Conservation (phyloP, 805 yeast species). For the Spathaspora arborariae region DNA sequence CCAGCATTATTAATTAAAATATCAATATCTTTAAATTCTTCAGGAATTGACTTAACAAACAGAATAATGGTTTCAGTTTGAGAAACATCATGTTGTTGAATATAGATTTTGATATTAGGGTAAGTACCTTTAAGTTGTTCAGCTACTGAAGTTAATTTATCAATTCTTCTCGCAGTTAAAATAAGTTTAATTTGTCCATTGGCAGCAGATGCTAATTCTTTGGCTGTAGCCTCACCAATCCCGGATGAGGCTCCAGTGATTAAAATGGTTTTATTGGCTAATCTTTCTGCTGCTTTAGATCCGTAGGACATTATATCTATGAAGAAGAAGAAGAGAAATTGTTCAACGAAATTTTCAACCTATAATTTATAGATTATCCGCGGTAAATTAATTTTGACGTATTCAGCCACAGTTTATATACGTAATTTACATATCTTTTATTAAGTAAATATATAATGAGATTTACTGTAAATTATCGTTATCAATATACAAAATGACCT, state of each 20-base stretch:
- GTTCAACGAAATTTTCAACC: not conserved
- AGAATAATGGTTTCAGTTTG: constrained; percentile 39
- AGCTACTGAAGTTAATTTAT: constrained; percentile 50
- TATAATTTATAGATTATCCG: not conserved
- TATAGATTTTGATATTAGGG: constrained; percentile 54
- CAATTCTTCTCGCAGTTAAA: constrained; percentile 75
- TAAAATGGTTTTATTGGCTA: constrained; percentile 72
- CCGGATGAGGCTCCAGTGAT: constrained; percentile 98
- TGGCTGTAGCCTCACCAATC: constrained; percentile 89
- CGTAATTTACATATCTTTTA: not conserved
- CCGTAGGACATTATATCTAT: constrained; percentile 56
- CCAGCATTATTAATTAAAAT: constrained; percentile 73
- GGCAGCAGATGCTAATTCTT: constrained; percentile 76
- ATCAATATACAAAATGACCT: not conserved
- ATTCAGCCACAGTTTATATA: not conserved
- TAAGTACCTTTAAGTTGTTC: constrained; percentile 43
- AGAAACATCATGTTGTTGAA: constrained; percentile 47
- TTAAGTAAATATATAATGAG: not conserved
- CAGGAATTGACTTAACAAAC: constrained; percentile 53
- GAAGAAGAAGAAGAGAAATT: not conserved
- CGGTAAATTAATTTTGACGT: not conserved
- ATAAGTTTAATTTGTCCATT: constrained; percentile 68
- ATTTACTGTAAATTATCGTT: not conserved
- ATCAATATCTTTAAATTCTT: constrained; percentile 60
- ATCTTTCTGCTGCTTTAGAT: constrained; percentile 69